Conservation (phyloP, 2,329 filamentous ascomycete species). For the Aspergillus sp. region DNA sequence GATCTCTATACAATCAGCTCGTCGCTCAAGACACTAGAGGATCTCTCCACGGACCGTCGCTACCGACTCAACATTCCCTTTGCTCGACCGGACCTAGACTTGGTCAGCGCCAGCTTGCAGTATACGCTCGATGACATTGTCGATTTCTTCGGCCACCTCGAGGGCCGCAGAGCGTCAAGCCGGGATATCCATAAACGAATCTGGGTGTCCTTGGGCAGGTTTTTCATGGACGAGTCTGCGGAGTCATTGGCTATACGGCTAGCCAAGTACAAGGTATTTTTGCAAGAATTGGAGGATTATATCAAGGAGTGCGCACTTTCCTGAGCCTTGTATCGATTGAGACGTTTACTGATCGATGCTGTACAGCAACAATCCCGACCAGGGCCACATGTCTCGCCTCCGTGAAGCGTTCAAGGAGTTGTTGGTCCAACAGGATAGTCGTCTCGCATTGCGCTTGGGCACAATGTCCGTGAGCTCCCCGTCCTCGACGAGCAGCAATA, state of each 20-base stretch:
- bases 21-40: slow-evolving; percentile 54
- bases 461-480: slow-evolving; percentile 32
- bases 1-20: slow-evolving; percentile 60
- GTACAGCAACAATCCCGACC: slow-evolving; percentile 33
- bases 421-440: slow-evolving; percentile 35
- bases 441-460: slow-evolving; percentile 31
- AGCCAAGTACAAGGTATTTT: slow-evolving; percentile 55
- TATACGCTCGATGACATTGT: slow-evolving; percentile 58
- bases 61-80: slow-evolving; percentile 44
- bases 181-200: slow-evolving; percentile 51
- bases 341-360: slow-evolving; percentile 14
- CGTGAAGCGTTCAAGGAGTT: slow-evolving; percentile 33
- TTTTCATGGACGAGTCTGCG: slow-evolving; percentile 53
- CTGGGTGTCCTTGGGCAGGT: slow-evolving; percentile 56
- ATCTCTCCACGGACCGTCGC: slow-evolving; percentile 45
- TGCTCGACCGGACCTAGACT: slow-evolving; percentile 53
- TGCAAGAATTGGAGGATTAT: slow-evolving; percentile 50
- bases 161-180: slow-evolving; percentile 29
- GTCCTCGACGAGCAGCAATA: slow-evolving; percentile 33
- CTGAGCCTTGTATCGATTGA: background rate
- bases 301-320: slow-evolving; percentile 50
- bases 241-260: slow-evolving; percentile 54
- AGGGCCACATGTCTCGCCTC: slow-evolving; percentile 30
- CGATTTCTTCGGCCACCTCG: slow-evolving; percentile 49
- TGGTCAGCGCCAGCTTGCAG: slow-evolving; percentile 54